These are phyloP conservation scores for Persicaria maculosa DNA, from an alignment of 148 eudicot species.

Conservation along the genomic window DNA sequence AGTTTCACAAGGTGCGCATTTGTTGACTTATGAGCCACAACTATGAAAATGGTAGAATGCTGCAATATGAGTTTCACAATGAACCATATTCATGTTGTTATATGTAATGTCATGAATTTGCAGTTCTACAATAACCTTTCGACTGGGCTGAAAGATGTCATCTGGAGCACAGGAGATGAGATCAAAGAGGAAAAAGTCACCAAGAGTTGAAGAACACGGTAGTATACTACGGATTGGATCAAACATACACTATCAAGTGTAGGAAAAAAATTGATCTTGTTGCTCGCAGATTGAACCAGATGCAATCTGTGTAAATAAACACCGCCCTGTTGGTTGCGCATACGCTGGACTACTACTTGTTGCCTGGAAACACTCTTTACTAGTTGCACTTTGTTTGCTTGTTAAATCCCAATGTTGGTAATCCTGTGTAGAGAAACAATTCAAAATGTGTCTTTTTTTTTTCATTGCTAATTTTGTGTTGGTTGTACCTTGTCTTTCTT, in stretches of 20 bases:
- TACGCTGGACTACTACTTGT: not conserved
- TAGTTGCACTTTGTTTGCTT: not conserved
- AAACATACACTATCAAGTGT: not conserved
- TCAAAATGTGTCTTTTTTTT: too few relatives aligned
- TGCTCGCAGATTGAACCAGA: not conserved
- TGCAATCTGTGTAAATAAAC: not conserved
- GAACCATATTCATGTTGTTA: too few relatives aligned
- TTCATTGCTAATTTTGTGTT: too few relatives aligned
- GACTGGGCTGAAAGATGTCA: conserved; percentile 82
- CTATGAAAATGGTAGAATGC: too few relatives aligned
- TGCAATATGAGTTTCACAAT: too few relatives aligned
- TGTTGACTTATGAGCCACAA: too few relatives aligned
- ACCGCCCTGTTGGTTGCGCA: not conserved
- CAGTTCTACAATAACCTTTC: conserved; percentile 94
- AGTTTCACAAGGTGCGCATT: conserved; percentile 70
- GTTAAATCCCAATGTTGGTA: not conserved
- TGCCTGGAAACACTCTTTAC: not conserved
- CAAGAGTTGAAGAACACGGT: not conserved
- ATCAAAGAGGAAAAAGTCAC: conserved; percentile 38
- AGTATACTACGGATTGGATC: not conserved
- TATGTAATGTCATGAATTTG: conserved; percentile 7
- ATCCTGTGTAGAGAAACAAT: not conserved
- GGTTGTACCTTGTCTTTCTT: too few relatives aligned
- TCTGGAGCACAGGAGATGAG: conserved; percentile 77
- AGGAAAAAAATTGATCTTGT: not conserved